Evolutionary conservation across 2,329 filamentous ascomycete genomes (phyloP), one percentile per base, ranked within the genome.

Genomic region (Neospermospora avenae): DNA sequence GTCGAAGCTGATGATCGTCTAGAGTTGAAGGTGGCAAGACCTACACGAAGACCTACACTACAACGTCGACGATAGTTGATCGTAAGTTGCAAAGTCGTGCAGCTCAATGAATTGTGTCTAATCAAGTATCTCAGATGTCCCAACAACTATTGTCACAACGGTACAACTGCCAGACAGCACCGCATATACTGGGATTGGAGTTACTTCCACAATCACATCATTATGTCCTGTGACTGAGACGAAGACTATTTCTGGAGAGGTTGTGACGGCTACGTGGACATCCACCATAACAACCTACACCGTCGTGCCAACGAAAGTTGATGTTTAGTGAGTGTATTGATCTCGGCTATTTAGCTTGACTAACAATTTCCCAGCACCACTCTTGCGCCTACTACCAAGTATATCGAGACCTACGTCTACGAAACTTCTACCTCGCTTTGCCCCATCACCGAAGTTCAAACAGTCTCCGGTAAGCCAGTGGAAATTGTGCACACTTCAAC

Each of bases 381-480:
- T 24, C 28, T 57, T 14, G 42, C 59, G n/a, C 54, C 16, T 1
- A 39, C 56, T 56, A 62, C 58, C 34, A 64, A 34, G 20, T 67
- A 69, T 4, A 51, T 75, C n/a, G 67, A 71, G 52, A 69, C 71
- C 31, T 68, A 71, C 13, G 68, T 72, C 28, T 67, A 73, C 31
- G 65, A 34, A 52, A 70, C 57, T 69, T 72, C 41, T 37, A 81
- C 78, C 14, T 74, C 72, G 16, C 70, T 80, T 14, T 78, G 76
- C 68, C 76, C 78, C 8, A 67, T 81, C 14, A 81, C 78, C 1
- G 72, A 77, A 65, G 77, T 76, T 49, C 76, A 75, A 69, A 78
- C 76, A 1, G 56, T 80, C 3, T 74, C 68, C 25, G 80, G 80
- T 28, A 67, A 72, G 41, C 75, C 74, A 3, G 70, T 77, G 0